A percentile compares a stretch with the other conserved stretches of the same genome.
Evolutionary conservation across 148 eudicot species (phyloP).

Genomic region (Amaranthus cruentus): DNA sequence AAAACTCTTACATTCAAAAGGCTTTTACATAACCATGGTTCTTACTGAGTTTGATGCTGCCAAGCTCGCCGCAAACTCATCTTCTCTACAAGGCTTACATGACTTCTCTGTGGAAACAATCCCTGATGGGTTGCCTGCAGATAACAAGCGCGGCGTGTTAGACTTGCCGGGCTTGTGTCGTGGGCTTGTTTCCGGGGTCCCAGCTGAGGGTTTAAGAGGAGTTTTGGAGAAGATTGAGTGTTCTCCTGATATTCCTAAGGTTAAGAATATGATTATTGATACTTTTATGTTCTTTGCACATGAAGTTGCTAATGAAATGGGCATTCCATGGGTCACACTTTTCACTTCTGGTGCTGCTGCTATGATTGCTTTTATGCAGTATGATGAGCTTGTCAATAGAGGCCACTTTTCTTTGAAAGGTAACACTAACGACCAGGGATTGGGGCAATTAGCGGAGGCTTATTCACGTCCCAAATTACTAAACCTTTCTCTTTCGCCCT

Average conservation of each 20-base stretch:
- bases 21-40: slow-evolving; percentile 37
- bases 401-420: too few species aligned
- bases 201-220: slow-evolving; percentile 9
- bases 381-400: slow-evolving; percentile 5
- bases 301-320: slow-evolving; percentile 30
- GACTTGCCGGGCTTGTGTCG: slow-evolving; percentile 21
- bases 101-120: slow-evolving; percentile 28
- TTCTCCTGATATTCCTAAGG: slow-evolving; percentile 14
- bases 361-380: slow-evolving; percentile 16
- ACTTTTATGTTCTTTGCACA: slow-evolving; percentile 26
- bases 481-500: too few species aligned
- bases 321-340: slow-evolving; percentile 19
- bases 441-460: too few species aligned
- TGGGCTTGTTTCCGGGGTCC: not conserved
- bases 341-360: slow-evolving; percentile 34
- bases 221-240: slow-evolving; percentile 20
- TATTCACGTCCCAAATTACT: too few species aligned
- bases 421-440: too few species aligned
- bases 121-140: slow-evolving; percentile 33
- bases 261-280: slow-evolving; percentile 22
- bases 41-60: slow-evolving; percentile 29
- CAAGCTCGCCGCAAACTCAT: slow-evolving; percentile 21
- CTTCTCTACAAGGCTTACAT: slow-evolving; percentile 16
- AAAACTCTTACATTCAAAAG: slow-evolving; percentile 28
- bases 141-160: slow-evolving; percentile 20